Conservation (phyloP, 2,329 filamentous ascomycete genomes). For the Neopestalotiopsis clavispora region DNA sequence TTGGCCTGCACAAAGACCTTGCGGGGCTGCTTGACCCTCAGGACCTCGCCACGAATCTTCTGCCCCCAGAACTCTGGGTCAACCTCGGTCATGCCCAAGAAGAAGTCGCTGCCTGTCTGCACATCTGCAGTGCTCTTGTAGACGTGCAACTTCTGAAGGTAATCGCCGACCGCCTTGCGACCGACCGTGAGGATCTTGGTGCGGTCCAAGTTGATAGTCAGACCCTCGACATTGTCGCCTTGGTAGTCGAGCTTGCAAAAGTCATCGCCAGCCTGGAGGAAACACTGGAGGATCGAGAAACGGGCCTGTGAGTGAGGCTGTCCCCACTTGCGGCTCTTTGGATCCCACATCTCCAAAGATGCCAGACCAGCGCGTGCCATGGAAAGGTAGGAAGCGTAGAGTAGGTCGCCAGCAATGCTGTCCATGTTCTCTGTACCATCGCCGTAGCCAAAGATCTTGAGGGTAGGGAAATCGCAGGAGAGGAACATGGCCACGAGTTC, state of each 20-base stretch:
- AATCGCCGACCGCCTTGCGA: conserved; percentile 79
- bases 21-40: conserved; percentile 79
- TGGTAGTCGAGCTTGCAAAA: conserved; percentile 83
- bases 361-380: conserved; percentile 94
- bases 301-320: conserved; percentile 91
- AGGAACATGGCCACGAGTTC: conserved; percentile 94
- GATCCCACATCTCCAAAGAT: conserved; percentile 93
- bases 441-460: conserved; percentile 91
- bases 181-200: conserved; percentile 85
- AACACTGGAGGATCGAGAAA: conserved; percentile 82
- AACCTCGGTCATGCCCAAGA: conserved; percentile 82
- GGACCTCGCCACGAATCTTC: conserved; percentile 76
- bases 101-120: conserved; percentile 76
- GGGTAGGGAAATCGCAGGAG: conserved; percentile 82
- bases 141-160: conserved; percentile 89
- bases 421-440: conserved; percentile 76
- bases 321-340: conserved; percentile 88
- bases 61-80: conserved; percentile 82
- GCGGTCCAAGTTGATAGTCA: conserved; percentile 83
- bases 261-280: conserved; percentile 83
- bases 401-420: conserved; percentile 80
- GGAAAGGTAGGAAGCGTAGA: conserved; percentile 85
- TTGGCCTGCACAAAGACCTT: conserved; percentile 96
- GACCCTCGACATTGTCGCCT: conserved; percentile 75
- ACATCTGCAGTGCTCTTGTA: conserved; percentile 92